phyloP scores from a whole-genome alignment of 169 alveolate species.

The Besnoitia besnoiti region DNA sequence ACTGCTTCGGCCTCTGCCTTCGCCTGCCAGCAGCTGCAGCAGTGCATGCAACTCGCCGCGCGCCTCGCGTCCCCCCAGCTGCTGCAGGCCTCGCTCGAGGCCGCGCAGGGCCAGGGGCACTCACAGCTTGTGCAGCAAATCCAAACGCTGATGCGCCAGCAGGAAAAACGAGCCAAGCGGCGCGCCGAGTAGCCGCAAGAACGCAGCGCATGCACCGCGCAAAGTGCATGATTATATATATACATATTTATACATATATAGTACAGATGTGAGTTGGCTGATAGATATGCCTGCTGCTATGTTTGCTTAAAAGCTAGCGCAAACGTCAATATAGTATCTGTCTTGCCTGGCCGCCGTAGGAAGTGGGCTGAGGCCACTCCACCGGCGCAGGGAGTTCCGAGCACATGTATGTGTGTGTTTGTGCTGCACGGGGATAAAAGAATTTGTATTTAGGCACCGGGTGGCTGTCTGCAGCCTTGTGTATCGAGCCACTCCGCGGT shows the following conservation, averaged over 20 bases:
- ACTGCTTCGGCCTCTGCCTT: neutral
- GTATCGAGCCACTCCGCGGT: no score
- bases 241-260: conserved; percentile 14
- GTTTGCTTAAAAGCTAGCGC: neutral
- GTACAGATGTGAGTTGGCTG: neutral
- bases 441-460: no score
- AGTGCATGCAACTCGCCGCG: conserved; percentile 22
- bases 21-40: conserved; percentile 20
- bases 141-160: neutral
- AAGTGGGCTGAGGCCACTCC: no score
- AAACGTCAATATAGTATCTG: no score
- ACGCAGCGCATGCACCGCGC: no score
- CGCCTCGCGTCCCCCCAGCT: neutral
- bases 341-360: no score
- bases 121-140: conserved; percentile 10
- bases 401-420: no score
- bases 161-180: neutral
- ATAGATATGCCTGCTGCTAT: neutral
- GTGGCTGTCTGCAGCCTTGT: no score
- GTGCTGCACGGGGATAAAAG: no score
- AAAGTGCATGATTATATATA: neutral
- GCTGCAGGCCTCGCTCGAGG: neutral
- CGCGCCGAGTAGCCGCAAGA: no score
- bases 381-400: no score
- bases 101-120: conserved; percentile 13